phyloP scores from a whole-genome alignment of 139 green algal species.

The Haematococcus sp. region DNA sequence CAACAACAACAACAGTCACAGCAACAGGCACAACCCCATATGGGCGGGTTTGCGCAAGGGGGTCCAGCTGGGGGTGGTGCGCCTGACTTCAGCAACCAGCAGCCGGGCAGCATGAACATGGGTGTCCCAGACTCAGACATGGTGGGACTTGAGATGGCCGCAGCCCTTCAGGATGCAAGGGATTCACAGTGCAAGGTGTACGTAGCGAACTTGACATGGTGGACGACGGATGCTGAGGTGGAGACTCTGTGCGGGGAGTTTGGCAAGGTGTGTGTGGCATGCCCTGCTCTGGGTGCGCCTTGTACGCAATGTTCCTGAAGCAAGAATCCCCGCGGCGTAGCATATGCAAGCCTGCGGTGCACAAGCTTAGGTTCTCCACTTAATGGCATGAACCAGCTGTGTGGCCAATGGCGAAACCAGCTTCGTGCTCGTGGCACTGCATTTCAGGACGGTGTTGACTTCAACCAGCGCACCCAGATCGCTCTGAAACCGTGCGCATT shows the following conservation, averaged over 20 bases:
- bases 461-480: too few species aligned
- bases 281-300: too few species aligned
- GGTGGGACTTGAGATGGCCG: too few species aligned
- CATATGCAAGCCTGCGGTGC: background rate
- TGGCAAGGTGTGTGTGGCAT: slow-evolving; percentile 45
- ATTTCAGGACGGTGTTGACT: too few species aligned
- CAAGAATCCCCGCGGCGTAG: too few species aligned
- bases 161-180: background rate
- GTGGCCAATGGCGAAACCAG: too few species aligned
- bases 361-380: background rate
- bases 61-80: background rate
- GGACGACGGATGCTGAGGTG: slow-evolving; percentile 90
- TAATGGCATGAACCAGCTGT: too few species aligned
- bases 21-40: background rate
- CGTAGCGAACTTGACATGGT: slow-evolving; percentile 88
- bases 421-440: too few species aligned
- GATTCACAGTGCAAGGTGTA: slow-evolving; percentile 36
- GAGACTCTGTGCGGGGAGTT: slow-evolving; percentile 64
- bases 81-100: background rate
- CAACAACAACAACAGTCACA: background rate
- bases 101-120: background rate
- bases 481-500: too few species aligned
- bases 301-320: too few species aligned
- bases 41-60: background rate
- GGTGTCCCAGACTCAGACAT: background rate